Conservation (phyloP, 176 grass and related monocot genomes). For the Carex pumila region DNA sequence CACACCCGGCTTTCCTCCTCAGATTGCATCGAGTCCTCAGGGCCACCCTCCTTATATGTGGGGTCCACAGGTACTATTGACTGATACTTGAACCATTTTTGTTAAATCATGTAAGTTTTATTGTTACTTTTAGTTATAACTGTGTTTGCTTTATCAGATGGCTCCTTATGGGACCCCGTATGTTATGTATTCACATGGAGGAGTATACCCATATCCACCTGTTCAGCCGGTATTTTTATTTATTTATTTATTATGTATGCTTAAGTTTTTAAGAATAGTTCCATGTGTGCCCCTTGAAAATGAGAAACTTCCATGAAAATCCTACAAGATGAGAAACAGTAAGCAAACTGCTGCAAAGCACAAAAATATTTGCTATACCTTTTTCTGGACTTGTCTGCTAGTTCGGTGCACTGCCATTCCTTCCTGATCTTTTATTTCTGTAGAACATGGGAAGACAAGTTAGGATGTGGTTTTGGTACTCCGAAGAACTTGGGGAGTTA, state of each 20-base stretch:
- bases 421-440: background rate
- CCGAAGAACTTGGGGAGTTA: background rate
- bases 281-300: background rate
- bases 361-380: background rate
- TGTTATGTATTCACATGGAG: constrained; percentile 22
- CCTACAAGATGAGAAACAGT: background rate
- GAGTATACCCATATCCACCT: constrained; percentile 19
- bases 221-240: constrained; percentile 6
- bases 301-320: background rate
- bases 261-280: background rate
- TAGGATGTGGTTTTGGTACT: background rate
- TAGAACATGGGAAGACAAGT: background rate
- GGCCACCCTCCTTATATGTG: constrained; percentile 15
- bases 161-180: constrained; percentile 18
- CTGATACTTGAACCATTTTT: background rate
- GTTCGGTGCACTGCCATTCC: background rate
- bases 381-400: background rate
- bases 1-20: constrained; percentile 4
- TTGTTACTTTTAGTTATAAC: background rate
- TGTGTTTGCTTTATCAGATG: constrained; percentile 1
- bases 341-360: background rate
- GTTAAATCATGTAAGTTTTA: background rate
- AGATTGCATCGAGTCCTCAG: constrained; percentile 7
- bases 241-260: background rate
- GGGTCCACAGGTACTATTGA: constrained; percentile 20